phyloP scores from a whole-genome alignment of 2,329 filamentous ascomycete species.

The Bimuria novae-zelandiae region DNA sequence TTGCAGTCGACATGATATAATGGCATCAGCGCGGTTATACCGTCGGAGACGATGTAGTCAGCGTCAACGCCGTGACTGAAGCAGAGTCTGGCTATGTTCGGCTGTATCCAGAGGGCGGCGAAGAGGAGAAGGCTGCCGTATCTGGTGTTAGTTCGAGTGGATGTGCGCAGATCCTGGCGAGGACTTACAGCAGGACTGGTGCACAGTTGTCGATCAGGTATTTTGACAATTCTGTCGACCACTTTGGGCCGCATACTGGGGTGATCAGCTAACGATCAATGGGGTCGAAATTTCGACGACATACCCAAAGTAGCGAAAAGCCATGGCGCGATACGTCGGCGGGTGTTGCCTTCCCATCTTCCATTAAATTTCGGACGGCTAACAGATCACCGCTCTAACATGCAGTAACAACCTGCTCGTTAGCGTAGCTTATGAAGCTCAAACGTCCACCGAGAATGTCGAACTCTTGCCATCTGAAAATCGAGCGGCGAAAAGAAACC shows the following conservation, averaged over 20 bases:
- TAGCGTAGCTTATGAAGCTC: background rate
- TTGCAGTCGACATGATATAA: background rate
- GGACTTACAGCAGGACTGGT: conserved; percentile 1
- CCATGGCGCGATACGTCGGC: conserved; percentile 4
- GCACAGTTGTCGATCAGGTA: conserved; percentile 6
- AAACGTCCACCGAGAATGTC: background rate
- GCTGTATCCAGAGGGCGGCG: background rate
- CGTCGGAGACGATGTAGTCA: conserved; percentile 1
- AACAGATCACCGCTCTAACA: conserved; percentile 4
- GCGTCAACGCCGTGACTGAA: conserved; percentile 1
- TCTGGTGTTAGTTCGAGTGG: background rate
- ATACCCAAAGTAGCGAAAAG: conserved; percentile 3
- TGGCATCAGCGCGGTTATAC: conserved; percentile 3
- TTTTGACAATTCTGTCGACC: background rate
- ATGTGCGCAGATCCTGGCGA: background rate
- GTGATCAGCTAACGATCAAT: background rate
- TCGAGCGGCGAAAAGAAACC: background rate
- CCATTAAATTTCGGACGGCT: conserved; percentile 4
- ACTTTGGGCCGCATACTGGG: conserved; percentile 6
- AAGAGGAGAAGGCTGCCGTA: background rate
- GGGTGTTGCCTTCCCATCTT: conserved; percentile 1
- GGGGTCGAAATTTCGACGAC: background rate
- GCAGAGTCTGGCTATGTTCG: background rate
- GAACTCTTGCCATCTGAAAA: background rate
- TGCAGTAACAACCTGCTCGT: background rate